phyloP scores from a whole-genome alignment of 345 rosid genomes.

The Populus nigra region DNA sequence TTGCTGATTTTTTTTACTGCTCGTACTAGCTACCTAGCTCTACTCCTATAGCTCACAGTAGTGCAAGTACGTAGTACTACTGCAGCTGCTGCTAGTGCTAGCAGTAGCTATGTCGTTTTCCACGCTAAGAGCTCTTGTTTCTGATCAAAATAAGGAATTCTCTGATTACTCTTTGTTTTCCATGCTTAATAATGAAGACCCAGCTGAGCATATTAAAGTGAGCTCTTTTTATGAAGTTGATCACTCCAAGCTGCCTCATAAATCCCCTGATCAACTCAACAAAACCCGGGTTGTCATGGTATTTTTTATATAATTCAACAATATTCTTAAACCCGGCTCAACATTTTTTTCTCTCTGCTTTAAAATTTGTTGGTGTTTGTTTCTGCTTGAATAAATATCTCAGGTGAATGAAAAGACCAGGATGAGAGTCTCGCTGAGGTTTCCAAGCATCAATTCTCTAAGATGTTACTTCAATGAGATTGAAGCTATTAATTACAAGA shows the following conservation, averaged over 20 bases:
- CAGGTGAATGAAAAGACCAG: constrained; percentile 74
- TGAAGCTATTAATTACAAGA: constrained; percentile 25
- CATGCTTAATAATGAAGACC: constrained; percentile 21
- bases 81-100: too few relatives aligned
- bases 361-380: neutral
- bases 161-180: neutral
- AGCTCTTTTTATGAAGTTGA: constrained; percentile 77
- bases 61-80: too few relatives aligned
- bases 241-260: constrained; percentile 49
- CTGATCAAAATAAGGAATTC: neutral
- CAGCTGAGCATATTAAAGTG: constrained; percentile 53
- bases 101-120: neutral
- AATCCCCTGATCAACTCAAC: constrained; percentile 57
- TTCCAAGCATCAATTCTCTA: constrained; percentile 60
- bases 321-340: neutral
- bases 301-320: neutral
- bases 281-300: constrained; percentile 70
- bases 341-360: neutral
- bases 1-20: neutral
- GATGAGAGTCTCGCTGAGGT: constrained; percentile 57
- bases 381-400: neutral
- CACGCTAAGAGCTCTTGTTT: neutral
- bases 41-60: neutral
- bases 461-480: constrained; percentile 41
- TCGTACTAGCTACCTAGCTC: neutral